Evolutionary conservation across 2,329 filamentous ascomycete genomes (phyloP).

Genomic region (Aspergillus sergii): DNA sequence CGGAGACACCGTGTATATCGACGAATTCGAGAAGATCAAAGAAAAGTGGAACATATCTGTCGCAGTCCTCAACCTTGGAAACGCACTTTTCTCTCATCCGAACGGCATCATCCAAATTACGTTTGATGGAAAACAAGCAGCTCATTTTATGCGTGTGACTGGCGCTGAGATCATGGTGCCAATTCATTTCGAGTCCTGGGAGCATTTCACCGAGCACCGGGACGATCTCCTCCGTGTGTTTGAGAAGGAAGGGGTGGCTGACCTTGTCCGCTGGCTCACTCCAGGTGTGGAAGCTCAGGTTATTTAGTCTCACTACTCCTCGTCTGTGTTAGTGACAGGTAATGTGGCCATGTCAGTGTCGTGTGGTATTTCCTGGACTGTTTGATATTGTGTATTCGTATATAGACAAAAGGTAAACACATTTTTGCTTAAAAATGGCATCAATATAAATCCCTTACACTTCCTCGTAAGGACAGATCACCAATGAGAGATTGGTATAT

Average conservation of each 20-base stretch:
- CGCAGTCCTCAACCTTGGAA: slow-evolving; percentile 47
- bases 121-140: slow-evolving; percentile 49
- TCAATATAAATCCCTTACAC: neutral
- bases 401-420: neutral
- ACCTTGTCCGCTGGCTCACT: neutral
- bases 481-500: neutral
- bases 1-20: slow-evolving; percentile 53
- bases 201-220: slow-evolving; percentile 45
- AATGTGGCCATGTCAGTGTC: neutral
- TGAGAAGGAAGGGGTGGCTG: neutral
- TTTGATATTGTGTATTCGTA: neutral
- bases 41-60: slow-evolving; percentile 41
- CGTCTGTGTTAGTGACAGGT: neutral
- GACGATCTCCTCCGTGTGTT: slow-evolving; percentile 15
- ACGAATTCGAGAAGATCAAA: slow-evolving; percentile 41
- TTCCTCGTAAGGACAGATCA: neutral
- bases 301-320: neutral
- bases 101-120: slow-evolving; percentile 40
- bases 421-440: neutral
- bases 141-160: slow-evolving; percentile 42
- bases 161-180: slow-evolving; percentile 48
- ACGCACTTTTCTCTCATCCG: slow-evolving; percentile 35
- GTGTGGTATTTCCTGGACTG: neutral
- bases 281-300: neutral
- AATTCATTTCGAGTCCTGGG: slow-evolving; percentile 53